These are phyloP conservation scores for Staphylotrichum tortipilum DNA, from an alignment of 495 filamentous ascomycete species.

Conservation along the genomic window DNA sequence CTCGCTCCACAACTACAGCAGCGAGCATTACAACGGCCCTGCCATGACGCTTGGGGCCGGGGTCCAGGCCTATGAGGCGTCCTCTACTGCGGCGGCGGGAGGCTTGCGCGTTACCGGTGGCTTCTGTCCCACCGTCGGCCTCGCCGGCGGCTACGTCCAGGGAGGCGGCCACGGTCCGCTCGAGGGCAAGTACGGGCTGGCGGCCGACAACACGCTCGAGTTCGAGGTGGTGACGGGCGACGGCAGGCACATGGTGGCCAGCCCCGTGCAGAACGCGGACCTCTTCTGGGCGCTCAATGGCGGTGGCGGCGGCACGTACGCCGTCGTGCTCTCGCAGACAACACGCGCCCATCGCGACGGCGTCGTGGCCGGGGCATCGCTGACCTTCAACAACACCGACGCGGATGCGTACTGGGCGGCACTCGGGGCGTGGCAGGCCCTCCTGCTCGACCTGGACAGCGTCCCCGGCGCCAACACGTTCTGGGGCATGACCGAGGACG, in stretches of 20 bases:
- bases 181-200: conserved; percentile 44
- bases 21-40: conserved; percentile 30
- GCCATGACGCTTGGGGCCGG: conserved; percentile 48
- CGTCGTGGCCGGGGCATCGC: conserved; percentile 8
- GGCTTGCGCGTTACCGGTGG: conserved; percentile 40
- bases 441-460: conserved; percentile 12
- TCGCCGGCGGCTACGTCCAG: conserved; percentile 43
- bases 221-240: conserved; percentile 48
- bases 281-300: conserved; percentile 54
- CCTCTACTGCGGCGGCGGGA: conserved; percentile 29
- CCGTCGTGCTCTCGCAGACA: conserved; percentile 43
- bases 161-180: conserved; percentile 54
- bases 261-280: conserved; percentile 40
- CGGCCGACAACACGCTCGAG: conserved; percentile 49
- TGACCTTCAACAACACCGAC: conserved; percentile 15
- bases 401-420: conserved; percentile 36
- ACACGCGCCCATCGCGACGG: conserved; percentile 21
- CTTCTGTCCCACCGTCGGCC: conserved; percentile 40
- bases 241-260: conserved; percentile 36
- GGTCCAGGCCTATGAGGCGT: conserved; percentile 40
- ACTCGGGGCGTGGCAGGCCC: conserved; percentile 27
- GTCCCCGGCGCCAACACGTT: conserved; percentile 28
- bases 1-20: conserved; percentile 29
- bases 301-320: conserved; percentile 48
- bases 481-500: conserved; percentile 33